phyloP scores from a whole-genome alignment of 1,139 yeast genomes.

The Candida frijolesensis region DNA sequence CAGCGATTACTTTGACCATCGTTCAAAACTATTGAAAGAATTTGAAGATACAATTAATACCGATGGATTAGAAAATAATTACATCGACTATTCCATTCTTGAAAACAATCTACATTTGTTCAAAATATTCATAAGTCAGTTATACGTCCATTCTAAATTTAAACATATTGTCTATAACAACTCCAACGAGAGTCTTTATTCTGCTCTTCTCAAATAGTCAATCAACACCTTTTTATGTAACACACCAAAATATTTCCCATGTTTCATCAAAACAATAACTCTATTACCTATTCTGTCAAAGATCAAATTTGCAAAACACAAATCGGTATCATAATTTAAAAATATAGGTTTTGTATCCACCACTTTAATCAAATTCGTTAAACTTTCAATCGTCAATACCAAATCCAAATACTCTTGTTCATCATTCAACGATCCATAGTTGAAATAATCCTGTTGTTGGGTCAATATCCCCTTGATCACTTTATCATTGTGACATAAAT shows the following conservation, averaged over 20 bases:
- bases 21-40: neutral
- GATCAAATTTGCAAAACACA: conserved; percentile 55
- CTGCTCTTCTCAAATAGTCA: conserved; percentile 38
- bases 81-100: conserved; percentile 9
- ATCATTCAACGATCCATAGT: conserved; percentile 24
- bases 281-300: conserved; percentile 59
- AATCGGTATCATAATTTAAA: conserved; percentile 51
- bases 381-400: conserved; percentile 23
- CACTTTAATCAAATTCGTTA: conserved; percentile 44
- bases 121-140: conserved; percentile 11
- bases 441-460: conserved; percentile 19
- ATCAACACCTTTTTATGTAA: conserved; percentile 59
- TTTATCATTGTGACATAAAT: conserved; percentile 16
- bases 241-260: conserved; percentile 55
- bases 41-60: neutral
- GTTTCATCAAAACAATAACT: conserved; percentile 50
- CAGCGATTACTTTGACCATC: neutral
- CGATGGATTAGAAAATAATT: neutral
- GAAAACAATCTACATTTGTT: conserved; percentile 15
- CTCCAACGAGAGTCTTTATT: neutral
- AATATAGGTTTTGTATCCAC: conserved; percentile 55
- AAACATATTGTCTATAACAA: conserved; percentile 11
- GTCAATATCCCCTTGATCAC: conserved; percentile 14
- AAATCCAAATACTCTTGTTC: conserved; percentile 18
- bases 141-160: conserved; percentile 15